Base-by-base conservation (phyloP, 345 rosid genomes). In the Eucalyptus pauciflora region DNA sequence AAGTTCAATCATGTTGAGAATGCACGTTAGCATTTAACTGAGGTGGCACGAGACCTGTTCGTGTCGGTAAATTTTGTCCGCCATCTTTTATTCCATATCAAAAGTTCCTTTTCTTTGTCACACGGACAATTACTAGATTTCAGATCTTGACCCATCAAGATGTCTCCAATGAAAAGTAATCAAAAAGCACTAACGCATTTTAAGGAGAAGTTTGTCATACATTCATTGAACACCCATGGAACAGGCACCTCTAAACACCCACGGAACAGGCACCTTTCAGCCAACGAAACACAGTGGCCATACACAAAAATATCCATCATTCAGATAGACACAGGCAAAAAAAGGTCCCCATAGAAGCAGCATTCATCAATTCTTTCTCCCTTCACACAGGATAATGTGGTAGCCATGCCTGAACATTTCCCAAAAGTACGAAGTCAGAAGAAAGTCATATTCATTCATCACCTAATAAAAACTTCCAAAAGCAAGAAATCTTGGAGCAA, bases 301-400 rank as follows among this genome's bases (percentile, higher is more conserved):
- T 76, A 37, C 27, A 76, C 24, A 37, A 76, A 37, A 20, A 76
- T 11, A 76, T 76, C 83, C 83, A 76, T 76, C 13, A 4, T 37
- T 37, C 37, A 76, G 5, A 37, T 11, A 20, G 27, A 76, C 25
- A 37, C 27, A 76, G 48, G 83, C 3, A 3, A 76, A 76, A 71
- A 17, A 33, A 76, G 27, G 13, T 50, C 51, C 20, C 56, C 37
- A 29, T 37, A 50, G 48, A 85, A 52, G 81, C 45, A 48, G 88
- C 81, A 79, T 90, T 37, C 89, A 71, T 95, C 93, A 97, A 90
- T 97, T 96, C 95, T 97, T 97, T 90, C 99, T 94, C 90, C 98
- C 99, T 89, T 97, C 98, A 14, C 91, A 87, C 88, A 96, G 89
- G 92, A 97, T 96, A 58, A 97, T 91, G 92, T 96, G 99, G 90